Evolutionary conservation across 306 rosid genomes (phyloP).

Genomic region (Biancaea sappan): DNA sequence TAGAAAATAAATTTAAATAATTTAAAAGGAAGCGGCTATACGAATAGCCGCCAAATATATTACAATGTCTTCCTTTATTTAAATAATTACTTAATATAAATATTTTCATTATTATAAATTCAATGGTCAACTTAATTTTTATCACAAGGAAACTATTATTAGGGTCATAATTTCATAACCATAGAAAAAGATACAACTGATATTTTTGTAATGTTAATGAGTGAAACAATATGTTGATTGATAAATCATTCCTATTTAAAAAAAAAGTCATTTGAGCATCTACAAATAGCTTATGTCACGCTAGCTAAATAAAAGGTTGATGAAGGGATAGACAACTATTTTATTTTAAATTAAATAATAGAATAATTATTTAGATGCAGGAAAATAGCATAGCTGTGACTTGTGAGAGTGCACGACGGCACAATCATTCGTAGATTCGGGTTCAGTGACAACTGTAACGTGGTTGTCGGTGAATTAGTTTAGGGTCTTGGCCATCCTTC

Average conservation of each 20-base stretch:
- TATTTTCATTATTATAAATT: too few relatives aligned
- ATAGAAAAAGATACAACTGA: not conserved
- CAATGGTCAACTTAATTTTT: not conserved
- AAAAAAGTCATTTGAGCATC: not conserved
- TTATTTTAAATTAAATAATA: not conserved
- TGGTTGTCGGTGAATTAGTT: conserved; percentile 46
- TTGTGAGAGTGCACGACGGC: not conserved
- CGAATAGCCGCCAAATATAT: too few relatives aligned
- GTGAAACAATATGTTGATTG: not conserved
- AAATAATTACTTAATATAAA: too few relatives aligned
- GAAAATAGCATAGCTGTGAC: not conserved
- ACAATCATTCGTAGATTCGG: not conserved
- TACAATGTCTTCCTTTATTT: too few relatives aligned
- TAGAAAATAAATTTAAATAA: not conserved
- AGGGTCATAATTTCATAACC: not conserved
- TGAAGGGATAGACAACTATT: not conserved
- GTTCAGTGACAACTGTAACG: conserved; percentile 64
- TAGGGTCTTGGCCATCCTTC: not conserved
- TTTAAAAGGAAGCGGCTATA: not conserved
- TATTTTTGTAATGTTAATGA: not conserved
- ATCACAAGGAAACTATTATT: not conserved
- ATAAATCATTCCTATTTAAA: not conserved
- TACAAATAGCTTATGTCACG: too few relatives aligned
- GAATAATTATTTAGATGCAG: not conserved
- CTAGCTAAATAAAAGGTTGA: not conserved